Conservation (phyloP, 1,139 yeast genomes). For the Fermentozyma sake region DNA sequence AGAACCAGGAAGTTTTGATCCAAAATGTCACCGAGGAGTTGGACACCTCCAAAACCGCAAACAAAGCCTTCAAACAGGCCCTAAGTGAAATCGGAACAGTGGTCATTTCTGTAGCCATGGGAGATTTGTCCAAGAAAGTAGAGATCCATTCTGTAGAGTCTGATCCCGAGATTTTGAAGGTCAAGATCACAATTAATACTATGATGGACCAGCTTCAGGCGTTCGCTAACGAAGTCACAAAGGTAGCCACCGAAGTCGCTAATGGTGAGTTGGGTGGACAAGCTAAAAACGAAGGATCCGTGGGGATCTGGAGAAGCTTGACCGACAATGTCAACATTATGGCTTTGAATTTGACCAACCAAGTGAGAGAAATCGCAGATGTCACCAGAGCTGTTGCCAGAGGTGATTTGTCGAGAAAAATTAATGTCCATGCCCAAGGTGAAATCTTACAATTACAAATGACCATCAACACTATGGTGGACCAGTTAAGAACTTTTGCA, state of each 20-base stretch:
- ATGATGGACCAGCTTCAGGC: conserved; percentile 86
- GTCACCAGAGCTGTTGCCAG: conserved; percentile 82
- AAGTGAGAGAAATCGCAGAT: conserved; percentile 81
- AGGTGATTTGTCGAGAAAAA: conserved; percentile 73
- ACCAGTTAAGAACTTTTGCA: conserved; percentile 81
- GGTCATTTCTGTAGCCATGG: conserved; percentile 80
- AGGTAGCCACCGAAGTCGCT: conserved; percentile 85
- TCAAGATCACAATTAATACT: conserved; percentile 76
- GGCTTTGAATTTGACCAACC: conserved; percentile 83
- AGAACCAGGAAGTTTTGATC: conserved; percentile 28
- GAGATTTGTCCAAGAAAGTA: conserved; percentile 76
- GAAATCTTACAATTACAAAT: conserved; percentile 74
- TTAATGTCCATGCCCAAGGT: conserved; percentile 82
- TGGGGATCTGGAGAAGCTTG: conserved; percentile 81
- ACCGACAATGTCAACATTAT: conserved; percentile 83
- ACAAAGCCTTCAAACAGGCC: conserved; percentile 73
- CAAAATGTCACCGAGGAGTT: conserved; percentile 35
- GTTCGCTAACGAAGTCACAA: conserved; percentile 77
- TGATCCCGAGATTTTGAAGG: conserved; percentile 72
- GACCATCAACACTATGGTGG: conserved; percentile 84
- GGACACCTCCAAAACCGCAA: conserved; percentile 56
- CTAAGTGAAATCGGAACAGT: conserved; percentile 77
- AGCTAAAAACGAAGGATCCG: conserved; percentile 77
- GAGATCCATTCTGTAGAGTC: conserved; percentile 67
- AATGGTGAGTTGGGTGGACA: conserved; percentile 88